Percentiles rank a stretch among this genome's conserved stretches.
phyloP scores from a whole-genome alignment of 2,329 filamentous ascomycete species.

The Sclerotinia spermophila region DNA sequence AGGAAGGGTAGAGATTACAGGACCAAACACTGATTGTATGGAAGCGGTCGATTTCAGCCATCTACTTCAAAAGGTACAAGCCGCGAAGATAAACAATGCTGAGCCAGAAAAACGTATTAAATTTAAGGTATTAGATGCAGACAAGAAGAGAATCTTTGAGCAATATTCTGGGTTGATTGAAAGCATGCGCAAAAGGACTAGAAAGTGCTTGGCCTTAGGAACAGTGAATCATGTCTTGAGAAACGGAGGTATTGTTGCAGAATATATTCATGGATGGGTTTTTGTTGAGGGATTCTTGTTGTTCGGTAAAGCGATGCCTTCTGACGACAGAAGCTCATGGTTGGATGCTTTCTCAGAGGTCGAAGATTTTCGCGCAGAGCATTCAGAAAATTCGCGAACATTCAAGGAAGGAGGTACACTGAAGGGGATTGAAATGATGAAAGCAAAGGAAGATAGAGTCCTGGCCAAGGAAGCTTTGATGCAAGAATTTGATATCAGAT shows the following conservation, averaged over 20 bases:
- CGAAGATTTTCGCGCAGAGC: background rate
- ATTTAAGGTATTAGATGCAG: conserved; percentile 12
- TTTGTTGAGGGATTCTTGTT: conserved; percentile 16
- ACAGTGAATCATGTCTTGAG: too few species aligned
- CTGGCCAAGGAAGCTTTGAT: conserved; percentile 8
- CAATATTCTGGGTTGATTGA: conserved; percentile 9
- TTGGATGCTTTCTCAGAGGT: background rate
- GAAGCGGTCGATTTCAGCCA: conserved; percentile 25
- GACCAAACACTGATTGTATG: conserved; percentile 25
- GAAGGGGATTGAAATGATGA: background rate
- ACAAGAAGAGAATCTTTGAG: background rate
- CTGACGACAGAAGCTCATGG: background rate
- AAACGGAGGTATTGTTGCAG: too few species aligned
- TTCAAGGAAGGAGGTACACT: background rate
- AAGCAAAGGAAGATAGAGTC: background rate
- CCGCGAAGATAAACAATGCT: background rate
- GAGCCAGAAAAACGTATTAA: background rate
- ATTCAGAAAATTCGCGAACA: background rate
- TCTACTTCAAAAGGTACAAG: conserved; percentile 12
- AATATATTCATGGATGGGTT: background rate
- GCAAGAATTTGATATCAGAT: conserved; percentile 24
- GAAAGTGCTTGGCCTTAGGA: too few species aligned
- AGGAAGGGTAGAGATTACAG: conserved; percentile 13
- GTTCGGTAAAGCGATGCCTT: background rate
- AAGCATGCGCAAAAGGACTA: conserved; percentile 2